Evolutionary conservation across 2,329 filamentous ascomycete genomes (phyloP), one percentile per base, ranked within the genome.

Genomic region (Fusarium vanettenii): DNA sequence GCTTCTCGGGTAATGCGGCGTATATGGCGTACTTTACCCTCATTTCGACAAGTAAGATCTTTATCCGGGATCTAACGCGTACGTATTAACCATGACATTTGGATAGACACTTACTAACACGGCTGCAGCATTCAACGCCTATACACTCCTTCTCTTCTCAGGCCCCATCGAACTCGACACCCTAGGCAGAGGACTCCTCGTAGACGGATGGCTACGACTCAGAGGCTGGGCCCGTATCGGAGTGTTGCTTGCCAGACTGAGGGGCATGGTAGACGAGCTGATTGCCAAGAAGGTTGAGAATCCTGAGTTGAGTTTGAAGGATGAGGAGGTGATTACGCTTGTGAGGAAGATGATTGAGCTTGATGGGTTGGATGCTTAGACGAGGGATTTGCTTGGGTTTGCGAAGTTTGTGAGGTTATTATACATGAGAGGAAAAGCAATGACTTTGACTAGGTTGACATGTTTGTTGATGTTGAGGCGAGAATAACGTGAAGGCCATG

Each of bases 141-240:
- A 96, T 81, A 93, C 93, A 0, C 86, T 98, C 37, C 90, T 99
- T 29, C 88, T 99, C 67, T 98, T 99, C 83, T 93, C 92, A 1
- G 97, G 97, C 0, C 88, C 91, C 2, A 95, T 98, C 60, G 90
- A 92, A 69, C 90, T 98, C 4, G 97, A 98, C 83, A 97, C 95
- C 1, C 86, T 95, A 50, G 96, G 96, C 7, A 88, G 95, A 25
- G 97, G 97, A 0, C 85, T 99, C 20, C 86, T 98, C 4, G 94
- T 99, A 5, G 97, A 98, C 83, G 95, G 94, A 61, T 98, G 96
- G 97, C 86, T 98, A 64, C 83, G 88, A 39, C 85, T 99, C 35
- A 89, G 95, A 27, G 97, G 97, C 1, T 99, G 97, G 97, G 96
- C 97, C 1, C 90, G 97, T 56, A 97, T 99, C 73, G 97, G 96